Evolutionary conservation across 257 asterid species (phyloP).

Genomic region (Solanum pimpinellifolium): DNA sequence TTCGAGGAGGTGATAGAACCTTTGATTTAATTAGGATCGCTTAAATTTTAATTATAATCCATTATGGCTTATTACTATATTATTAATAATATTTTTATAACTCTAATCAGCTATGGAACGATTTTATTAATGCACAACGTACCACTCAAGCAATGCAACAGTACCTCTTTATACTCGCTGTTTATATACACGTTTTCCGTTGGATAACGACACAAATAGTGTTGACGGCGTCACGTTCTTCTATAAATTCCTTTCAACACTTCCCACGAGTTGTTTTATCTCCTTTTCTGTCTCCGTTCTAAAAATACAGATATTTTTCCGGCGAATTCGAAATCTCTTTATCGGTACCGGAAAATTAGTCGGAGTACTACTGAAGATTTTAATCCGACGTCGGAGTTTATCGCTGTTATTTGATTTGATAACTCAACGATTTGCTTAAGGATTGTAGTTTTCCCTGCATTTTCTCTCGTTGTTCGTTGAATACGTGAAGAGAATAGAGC

Average conservation of each 20-base stretch:
- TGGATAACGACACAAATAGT: constrained; percentile 27
- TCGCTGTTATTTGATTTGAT: background rate
- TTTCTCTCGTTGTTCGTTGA: background rate
- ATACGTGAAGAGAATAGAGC: background rate
- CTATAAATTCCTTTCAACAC: constrained; percentile 20
- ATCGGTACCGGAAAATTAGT: background rate
- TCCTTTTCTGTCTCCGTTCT: constrained; percentile 25
- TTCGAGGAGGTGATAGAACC: background rate
- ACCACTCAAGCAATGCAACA: background rate
- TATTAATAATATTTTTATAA: too few species aligned
- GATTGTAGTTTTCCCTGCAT: background rate
- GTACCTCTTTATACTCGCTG: background rate
- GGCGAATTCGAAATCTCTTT: background rate
- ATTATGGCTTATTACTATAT: fast-evolving
- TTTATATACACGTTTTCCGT: constrained; percentile 29
- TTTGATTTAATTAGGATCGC: too few species aligned
- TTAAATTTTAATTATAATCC: fast-evolving
- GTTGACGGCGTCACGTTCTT: constrained; percentile 42
- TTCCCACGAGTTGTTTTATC: constrained; percentile 20
- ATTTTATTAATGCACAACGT: background rate
- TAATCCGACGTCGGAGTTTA: background rate
- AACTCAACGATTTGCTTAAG: background rate
- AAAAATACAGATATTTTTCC: background rate
- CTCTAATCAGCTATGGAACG: background rate
- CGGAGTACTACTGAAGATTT: background rate